phyloP scores from a whole-genome alignment of 345 rosid genomes.

The Eucalyptus erythrocorys region DNA sequence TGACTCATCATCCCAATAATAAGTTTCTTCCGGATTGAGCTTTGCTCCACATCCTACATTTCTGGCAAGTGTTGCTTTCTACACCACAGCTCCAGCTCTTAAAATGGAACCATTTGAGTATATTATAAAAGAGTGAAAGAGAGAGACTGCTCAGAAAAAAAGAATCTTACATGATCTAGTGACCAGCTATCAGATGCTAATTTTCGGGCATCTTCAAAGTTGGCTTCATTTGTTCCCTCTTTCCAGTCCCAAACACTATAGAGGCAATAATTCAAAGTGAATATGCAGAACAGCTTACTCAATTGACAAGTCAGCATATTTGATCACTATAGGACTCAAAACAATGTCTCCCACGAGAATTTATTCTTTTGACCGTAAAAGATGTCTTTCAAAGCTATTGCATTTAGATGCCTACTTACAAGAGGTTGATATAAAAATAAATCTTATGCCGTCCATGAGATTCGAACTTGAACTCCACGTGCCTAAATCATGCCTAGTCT shows the following conservation, averaged over 20 bases:
- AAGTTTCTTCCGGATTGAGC: not conserved
- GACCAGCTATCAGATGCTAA: slow-evolving; percentile 73
- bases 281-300: not conserved
- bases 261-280: not conserved
- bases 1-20: not conserved
- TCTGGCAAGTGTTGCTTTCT: not conserved
- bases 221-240: slow-evolving; percentile 42
- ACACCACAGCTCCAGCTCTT: not conserved
- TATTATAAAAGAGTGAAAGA: not conserved
- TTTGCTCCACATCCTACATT: not conserved
- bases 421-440: not conserved
- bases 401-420: not conserved
- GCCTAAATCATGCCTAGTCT: not conserved
- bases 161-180: slow-evolving; percentile 40
- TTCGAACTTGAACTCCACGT: not conserved
- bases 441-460: not conserved
- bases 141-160: not conserved
- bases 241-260: slow-evolving; percentile 80
- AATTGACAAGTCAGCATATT: not conserved
- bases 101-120: not conserved
- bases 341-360: not conserved
- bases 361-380: not conserved
- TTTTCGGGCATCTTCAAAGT: slow-evolving; percentile 67
- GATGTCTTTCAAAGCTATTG: not conserved
- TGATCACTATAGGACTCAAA: not conserved